Conservation (phyloP, 2,329 filamentous ascomycete genomes). For the Beauveria bassiana region DNA sequence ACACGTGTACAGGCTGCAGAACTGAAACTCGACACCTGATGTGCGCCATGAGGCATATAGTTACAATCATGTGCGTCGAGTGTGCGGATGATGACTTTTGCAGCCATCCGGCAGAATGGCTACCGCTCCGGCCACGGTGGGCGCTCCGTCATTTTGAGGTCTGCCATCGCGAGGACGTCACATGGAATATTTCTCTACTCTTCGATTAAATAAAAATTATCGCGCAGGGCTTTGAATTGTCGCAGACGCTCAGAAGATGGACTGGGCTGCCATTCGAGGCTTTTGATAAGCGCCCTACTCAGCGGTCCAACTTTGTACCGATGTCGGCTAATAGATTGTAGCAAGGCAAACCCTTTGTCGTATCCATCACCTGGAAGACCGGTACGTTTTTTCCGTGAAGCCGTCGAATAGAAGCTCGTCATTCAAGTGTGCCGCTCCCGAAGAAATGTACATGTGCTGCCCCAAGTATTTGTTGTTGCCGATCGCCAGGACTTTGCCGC, state of each 20-base stretch:
- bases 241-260: background rate
- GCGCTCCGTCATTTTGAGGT: too few relatives aligned
- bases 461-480: background rate
- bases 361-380: background rate
- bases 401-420: background rate
- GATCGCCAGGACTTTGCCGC: background rate
- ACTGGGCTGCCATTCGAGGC: background rate
- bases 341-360: background rate
- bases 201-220: too few relatives aligned
- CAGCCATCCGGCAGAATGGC: background rate
- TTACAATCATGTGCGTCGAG: background rate
- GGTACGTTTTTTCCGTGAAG: background rate
- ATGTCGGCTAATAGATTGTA: background rate
- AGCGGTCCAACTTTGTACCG: background rate
- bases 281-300: background rate
- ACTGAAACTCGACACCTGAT: background rate
- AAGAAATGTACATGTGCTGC: background rate
- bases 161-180: too few relatives aligned
- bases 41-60: background rate
- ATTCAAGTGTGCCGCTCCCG: background rate
- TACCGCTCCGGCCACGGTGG: background rate
- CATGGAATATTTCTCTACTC: too few relatives aligned
- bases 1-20: background rate
- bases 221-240: too few relatives aligned
- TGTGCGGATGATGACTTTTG: background rate